Evolutionary conservation across 257 asterid genomes (phyloP).

Genomic region (Knoxia roxburghii): DNA sequence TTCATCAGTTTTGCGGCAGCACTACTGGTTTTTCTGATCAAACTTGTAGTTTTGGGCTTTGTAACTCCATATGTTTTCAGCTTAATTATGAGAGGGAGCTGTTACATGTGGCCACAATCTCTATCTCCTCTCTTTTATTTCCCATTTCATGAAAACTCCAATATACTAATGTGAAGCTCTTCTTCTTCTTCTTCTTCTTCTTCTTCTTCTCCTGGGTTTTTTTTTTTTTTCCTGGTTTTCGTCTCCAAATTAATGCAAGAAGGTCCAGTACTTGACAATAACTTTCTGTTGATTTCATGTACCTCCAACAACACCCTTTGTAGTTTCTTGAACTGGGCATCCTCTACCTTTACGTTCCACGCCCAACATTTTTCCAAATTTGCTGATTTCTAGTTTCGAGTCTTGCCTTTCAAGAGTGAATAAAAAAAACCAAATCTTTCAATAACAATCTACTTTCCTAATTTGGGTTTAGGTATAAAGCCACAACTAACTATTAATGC

Average conservation of each 20-base stretch:
- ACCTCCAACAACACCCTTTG: background rate
- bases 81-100: background rate
- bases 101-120: background rate
- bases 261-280: constrained; percentile 11
- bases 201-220: too few species aligned
- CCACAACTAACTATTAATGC: constrained; percentile 33
- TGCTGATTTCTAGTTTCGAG: constrained; percentile 38
- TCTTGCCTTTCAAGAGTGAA: constrained; percentile 51
- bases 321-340: constrained; percentile 35
- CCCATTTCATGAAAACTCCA: constrained; percentile 11
- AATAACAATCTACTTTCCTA: constrained; percentile 45
- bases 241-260: background rate
- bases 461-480: constrained; percentile 30
- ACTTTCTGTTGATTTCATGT: constrained; percentile 30
- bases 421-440: constrained; percentile 32
- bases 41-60: constrained; percentile 18
- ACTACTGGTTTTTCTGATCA: constrained; percentile 25
- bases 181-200: too few species aligned
- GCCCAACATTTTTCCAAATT: constrained; percentile 36
- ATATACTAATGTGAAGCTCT: background rate
- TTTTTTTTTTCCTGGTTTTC: background rate
- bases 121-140: background rate
- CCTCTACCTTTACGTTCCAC: constrained; percentile 20
- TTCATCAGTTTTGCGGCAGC: constrained; percentile 20
- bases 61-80: constrained; percentile 5